Evolutionary conservation across 495 filamentous ascomycete species (phyloP).

Genomic region (Penicillium dipodomyicola): DNA sequence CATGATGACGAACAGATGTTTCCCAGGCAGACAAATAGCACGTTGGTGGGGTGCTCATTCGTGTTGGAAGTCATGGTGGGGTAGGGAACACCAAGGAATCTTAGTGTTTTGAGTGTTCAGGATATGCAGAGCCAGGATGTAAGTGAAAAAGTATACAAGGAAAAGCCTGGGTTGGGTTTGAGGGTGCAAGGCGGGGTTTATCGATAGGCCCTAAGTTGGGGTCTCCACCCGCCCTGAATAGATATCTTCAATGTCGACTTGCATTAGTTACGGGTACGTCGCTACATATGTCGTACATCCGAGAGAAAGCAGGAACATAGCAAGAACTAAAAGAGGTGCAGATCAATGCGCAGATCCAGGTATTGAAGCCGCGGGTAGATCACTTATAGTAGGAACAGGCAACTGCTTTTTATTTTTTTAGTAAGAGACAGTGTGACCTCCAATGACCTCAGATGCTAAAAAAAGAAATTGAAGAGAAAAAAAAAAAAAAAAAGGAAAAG

Average conservation of each 20-base stretch:
- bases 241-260: not conserved
- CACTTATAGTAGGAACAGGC: not conserved
- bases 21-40: slow-evolving; percentile 94
- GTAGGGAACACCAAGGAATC: not conserved
- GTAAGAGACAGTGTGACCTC: too few relatives aligned
- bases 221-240: not conserved
- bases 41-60: slow-evolving; percentile 53
- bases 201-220: slow-evolving; percentile 15
- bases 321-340: not conserved
- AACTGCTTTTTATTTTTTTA: slow-evolving; percentile 1
- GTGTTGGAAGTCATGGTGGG: slow-evolving; percentile 23
- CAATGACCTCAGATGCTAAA: slow-evolving; percentile 6
- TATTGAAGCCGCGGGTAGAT: not conserved
- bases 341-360: not conserved
- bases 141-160: not conserved
- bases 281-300: not conserved
- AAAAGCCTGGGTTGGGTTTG: not conserved
- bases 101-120: not conserved
- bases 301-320: not conserved
- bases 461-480: slow-evolving; percentile 1
- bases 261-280: too few relatives aligned
- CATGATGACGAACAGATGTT: slow-evolving; percentile 73
- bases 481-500: too few relatives aligned
- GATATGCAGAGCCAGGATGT: not conserved
- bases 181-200: slow-evolving; percentile 11